Evolutionary conservation across 176 grass and related monocot genomes (phyloP).

Genomic region (Oryza longistaminata): DNA sequence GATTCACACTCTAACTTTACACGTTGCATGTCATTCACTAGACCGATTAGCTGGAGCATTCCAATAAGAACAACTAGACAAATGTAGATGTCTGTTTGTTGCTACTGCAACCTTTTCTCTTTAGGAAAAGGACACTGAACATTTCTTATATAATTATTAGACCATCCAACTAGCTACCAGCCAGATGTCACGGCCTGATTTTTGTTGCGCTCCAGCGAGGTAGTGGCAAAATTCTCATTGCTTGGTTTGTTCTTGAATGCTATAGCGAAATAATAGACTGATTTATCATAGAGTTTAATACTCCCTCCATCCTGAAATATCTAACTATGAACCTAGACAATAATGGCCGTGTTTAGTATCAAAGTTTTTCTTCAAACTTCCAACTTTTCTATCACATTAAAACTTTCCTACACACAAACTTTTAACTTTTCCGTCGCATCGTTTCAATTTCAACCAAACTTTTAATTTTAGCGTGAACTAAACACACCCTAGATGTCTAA

Average conservation of each 20-base stretch:
- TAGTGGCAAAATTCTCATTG: background rate
- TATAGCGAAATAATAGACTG: no score
- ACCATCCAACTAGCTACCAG: background rate
- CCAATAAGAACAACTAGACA: background rate
- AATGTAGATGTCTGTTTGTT: background rate
- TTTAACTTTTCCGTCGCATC: no score
- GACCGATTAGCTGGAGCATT: background rate
- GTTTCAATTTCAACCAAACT: no score
- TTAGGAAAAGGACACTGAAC: background rate
- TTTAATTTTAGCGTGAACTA: no score
- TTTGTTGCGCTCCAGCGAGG: background rate
- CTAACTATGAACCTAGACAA: no score
- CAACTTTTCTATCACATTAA: no score
- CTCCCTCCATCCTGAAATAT: no score
- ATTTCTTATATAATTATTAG: background rate
- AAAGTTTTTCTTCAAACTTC: no score
- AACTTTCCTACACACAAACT: no score
- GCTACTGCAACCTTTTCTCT: background rate
- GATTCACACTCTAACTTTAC: background rate
- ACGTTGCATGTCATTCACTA: background rate
- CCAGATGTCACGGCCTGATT: background rate
- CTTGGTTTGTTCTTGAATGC: no score
- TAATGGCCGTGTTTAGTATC: no score
- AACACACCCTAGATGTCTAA: no score
- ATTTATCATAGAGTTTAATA: background rate